Evolutionary conservation across 495 filamentous ascomycete genomes (phyloP).

Genomic region (Achaetomiella virescens): DNA sequence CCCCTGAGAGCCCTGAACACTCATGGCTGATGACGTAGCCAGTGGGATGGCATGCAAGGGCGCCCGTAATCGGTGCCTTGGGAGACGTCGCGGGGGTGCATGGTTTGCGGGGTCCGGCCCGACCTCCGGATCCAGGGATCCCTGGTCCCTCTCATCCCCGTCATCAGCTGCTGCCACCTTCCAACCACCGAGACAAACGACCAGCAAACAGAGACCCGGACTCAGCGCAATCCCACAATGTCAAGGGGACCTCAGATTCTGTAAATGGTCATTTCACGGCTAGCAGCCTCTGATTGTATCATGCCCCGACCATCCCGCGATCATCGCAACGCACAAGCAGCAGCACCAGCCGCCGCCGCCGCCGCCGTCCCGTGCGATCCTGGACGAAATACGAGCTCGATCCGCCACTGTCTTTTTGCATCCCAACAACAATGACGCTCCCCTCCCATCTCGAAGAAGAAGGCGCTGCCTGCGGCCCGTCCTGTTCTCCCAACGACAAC

Average conservation of each 20-base stretch:
- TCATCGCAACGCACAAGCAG: background rate
- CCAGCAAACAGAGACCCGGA: background rate
- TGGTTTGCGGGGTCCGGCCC: too few species aligned
- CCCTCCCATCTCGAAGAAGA: background rate
- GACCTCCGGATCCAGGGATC: too few species aligned
- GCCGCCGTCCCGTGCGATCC: too few species aligned
- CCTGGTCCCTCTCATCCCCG: too few species aligned
- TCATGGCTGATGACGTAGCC: too few species aligned
- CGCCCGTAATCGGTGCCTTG: too few species aligned
- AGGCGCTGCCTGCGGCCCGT: constrained; percentile 24
- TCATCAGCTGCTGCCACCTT: background rate
- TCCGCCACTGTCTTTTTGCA: background rate
- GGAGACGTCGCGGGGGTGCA: too few species aligned
- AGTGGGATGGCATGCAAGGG: too few species aligned
- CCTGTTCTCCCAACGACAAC: constrained; percentile 24
- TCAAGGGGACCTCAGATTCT: background rate
- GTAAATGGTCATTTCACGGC: background rate
- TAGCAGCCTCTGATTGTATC: background rate
- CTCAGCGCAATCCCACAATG: background rate
- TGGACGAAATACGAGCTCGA: background rate
- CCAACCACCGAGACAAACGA: background rate
- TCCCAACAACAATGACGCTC: background rate
- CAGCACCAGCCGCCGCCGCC: background rate
- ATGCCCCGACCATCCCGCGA: constrained; percentile 1
- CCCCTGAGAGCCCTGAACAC: too few species aligned